Conservation (phyloP, 768 basidiomycete species). For the Tylopilus balloui region DNA sequence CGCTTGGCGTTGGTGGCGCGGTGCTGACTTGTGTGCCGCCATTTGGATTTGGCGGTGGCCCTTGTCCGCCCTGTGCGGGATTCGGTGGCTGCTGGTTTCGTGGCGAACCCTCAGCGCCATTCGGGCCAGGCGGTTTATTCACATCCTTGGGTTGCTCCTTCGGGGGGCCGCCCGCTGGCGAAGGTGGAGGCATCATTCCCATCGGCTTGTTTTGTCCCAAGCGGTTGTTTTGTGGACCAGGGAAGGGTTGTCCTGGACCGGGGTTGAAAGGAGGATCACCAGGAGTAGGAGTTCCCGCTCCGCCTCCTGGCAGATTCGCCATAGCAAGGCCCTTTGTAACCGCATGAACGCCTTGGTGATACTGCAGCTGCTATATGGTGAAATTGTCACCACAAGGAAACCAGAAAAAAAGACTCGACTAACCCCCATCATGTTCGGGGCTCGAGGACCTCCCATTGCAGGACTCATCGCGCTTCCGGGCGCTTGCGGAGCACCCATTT, state of each 20-base stretch:
- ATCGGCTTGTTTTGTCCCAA: slow-evolving; percentile 34
- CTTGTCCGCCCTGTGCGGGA: slow-evolving; percentile 24
- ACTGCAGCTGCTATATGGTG: slow-evolving; percentile 27
- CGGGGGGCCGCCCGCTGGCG: slow-evolving; percentile 37
- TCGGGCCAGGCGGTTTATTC: slow-evolving; percentile 26
- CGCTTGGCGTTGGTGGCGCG: slow-evolving; percentile 37
- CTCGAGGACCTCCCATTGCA: slow-evolving; percentile 32
- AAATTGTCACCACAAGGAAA: slow-evolving; percentile 8
- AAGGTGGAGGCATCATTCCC: slow-evolving; percentile 50
- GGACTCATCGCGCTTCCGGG: slow-evolving; percentile 33
- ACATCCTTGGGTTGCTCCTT: slow-evolving; percentile 34
- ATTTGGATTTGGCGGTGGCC: slow-evolving; percentile 17
- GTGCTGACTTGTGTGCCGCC: slow-evolving; percentile 26
- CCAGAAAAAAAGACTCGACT: slow-evolving; percentile 1
- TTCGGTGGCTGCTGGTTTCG: slow-evolving; percentile 35
- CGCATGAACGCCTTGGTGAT: slow-evolving; percentile 37
- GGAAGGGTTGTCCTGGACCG: slow-evolving; percentile 32
- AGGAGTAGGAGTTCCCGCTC: slow-evolving; percentile 42
- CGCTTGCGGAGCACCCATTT: slow-evolving; percentile 32
- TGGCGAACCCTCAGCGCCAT: slow-evolving; percentile 39
- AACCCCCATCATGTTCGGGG: slow-evolving; percentile 30
- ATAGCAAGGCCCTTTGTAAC: slow-evolving; percentile 33
- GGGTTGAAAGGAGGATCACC: slow-evolving; percentile 41
- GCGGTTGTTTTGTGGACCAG: slow-evolving; percentile 31
- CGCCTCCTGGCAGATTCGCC: slow-evolving; percentile 29